Percentiles rank a stretch among this genome's conserved stretches.
Evolutionary conservation across 805 yeast genomes (phyloP).

Genomic region (Metschnikowia lunata): DNA sequence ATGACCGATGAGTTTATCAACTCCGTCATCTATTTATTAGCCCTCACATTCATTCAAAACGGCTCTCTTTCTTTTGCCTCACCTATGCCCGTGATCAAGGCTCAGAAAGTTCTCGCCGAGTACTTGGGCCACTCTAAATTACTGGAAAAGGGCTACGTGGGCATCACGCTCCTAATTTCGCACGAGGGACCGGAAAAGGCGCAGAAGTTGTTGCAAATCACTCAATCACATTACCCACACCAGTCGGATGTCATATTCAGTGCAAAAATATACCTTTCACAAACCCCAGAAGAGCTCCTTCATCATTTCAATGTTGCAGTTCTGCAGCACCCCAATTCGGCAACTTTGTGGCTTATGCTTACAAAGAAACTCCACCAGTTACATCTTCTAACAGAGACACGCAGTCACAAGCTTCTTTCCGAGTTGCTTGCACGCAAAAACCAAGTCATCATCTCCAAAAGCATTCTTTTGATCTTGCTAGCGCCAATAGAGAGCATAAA

Average conservation of each 20-base stretch:
- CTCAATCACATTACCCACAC: conserved; percentile 22
- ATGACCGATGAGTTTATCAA: conserved; percentile 15
- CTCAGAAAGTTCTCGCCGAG: conserved; percentile 29
- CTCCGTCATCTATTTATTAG: conserved; percentile 20
- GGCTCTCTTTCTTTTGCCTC: conserved; percentile 5
- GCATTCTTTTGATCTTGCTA: conserved; percentile 26
- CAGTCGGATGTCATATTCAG: conserved; percentile 23
- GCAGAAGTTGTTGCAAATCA: conserved; percentile 22
- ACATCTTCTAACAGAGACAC: conserved; percentile 26
- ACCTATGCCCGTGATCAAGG: conserved; percentile 16
- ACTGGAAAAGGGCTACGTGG: conserved; percentile 32
- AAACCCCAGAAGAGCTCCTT: conserved; percentile 32
- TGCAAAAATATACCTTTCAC: conserved; percentile 25
- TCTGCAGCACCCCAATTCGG: conserved; percentile 19
- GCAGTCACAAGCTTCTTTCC: conserved; percentile 25
- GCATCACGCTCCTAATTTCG: conserved; percentile 30
- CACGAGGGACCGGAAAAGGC: conserved; percentile 25
- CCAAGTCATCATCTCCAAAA: conserved; percentile 28
- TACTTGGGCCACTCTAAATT: conserved; percentile 19
- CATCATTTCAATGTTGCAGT: conserved; percentile 31
- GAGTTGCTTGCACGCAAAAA: conserved; percentile 23
- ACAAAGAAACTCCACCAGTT: conserved; percentile 29
- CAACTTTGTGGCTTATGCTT: conserved; percentile 34
- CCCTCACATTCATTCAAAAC: conserved; percentile 16
- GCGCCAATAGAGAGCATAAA: conserved; percentile 26